Evolutionary conservation across 371 early-diverging fungal species (phyloP), one percentile per base, ranked within the genome.

Genomic region (Rhizopus microsporus): DNA sequence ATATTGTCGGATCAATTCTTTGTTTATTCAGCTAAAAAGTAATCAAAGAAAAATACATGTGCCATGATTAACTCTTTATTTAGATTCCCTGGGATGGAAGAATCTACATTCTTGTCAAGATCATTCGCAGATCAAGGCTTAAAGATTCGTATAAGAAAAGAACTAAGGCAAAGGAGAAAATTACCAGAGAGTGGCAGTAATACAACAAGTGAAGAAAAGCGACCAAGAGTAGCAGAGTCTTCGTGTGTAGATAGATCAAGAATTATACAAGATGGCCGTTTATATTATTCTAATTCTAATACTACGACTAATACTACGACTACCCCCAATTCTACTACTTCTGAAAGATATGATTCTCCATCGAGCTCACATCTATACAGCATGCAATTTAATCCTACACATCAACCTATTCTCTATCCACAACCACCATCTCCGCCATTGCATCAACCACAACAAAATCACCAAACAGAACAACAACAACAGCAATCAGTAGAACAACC

Each of bases 61-160:
- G 15, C 23, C 1, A 50, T 52, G 8, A 44, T 50, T 35, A 17
- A 38, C 31, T 13, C 10, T 9, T 52, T 56, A 16, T 48, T 15
- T 57, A 75, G 77, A 51, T 97, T 95, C 56, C 96, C 97, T 1
- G 97, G 97, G 4, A 93, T 95, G 93, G 89, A 89, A 70, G 96
- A 94, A 57, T 93, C 95, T 0, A 97, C 96, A 0, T 85, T 83
- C 56, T 68, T 96, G 35, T 93, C 95, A 15, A 80, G 92, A 50
- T 79, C 90, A 10, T 95, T 97, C 82, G 95, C 96, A 29, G 94
- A 95, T 57, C 97, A 97, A 68, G 97, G 97, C 0, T 75, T 97
- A 12, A 94, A 95, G 62, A 93, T 97, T 51, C 88, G 97, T 15
- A 93, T 97, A 52, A 83, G 96, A 42, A 88, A 87, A 57, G 87